These are phyloP conservation scores for Eimeria acervulina DNA, from an alignment of 169 alveolate species.

Conservation along the genomic window DNA sequence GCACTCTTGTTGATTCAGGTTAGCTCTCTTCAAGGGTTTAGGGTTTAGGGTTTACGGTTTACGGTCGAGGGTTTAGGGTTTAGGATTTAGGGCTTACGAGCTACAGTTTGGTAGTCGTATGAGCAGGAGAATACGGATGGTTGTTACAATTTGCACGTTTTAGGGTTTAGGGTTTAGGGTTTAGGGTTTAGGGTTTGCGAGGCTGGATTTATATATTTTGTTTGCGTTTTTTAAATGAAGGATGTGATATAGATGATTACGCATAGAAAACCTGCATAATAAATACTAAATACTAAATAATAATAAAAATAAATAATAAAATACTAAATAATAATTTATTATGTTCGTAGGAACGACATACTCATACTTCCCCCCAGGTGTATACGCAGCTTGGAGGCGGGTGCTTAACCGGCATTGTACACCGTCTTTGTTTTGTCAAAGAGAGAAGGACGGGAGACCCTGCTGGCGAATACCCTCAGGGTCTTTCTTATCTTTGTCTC, in stretches of 20 bases:
- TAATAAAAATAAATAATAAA: neutral
- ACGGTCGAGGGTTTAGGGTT: constrained; percentile 35
- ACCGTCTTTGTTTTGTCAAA: constrained; percentile 45
- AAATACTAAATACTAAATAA: neutral
- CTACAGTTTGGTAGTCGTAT: neutral
- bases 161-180: constrained; percentile 43
- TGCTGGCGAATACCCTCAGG: constrained; percentile 64
- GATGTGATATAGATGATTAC: too few species aligned
- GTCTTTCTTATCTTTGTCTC: neutral
- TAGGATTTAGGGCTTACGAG: neutral
- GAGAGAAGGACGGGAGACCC: constrained; percentile 71
- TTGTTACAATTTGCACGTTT: neutral
- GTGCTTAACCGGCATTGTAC: neutral
- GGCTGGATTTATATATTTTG: neutral
- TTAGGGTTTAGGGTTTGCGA: neutral
- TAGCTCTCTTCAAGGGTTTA: neutral
- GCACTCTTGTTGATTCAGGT: constrained; percentile 79
- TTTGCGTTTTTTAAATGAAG: too few species aligned
- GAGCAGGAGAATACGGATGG: neutral
- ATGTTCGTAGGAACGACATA: constrained; percentile 65
- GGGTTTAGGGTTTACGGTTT: neutral
- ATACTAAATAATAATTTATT: neutral
- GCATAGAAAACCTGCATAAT: neutral
- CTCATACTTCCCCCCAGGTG: constrained; percentile 73
- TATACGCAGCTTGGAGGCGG: constrained; percentile 32